Base-by-base conservation (phyloP, 371 early-diverging fungal genomes). In the Rhizopus stolonifer region DNA sequence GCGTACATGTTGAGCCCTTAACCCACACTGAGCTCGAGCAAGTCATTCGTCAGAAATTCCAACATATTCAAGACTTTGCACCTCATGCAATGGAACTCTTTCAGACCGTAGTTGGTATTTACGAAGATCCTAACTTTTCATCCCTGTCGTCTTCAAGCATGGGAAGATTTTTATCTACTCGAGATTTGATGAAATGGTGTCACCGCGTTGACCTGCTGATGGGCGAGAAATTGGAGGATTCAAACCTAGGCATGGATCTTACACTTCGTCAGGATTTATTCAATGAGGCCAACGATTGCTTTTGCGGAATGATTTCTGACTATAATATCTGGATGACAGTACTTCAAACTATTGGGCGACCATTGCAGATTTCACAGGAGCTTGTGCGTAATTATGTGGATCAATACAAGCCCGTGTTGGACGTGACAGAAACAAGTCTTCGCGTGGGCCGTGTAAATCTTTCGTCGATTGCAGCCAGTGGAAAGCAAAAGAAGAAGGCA, bases 131-230 rank as follows among this genome's bases (percentile, higher is more conserved):
- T 14, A 62, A 74, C 19, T 74, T 77, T 45, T 73, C 82, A 2
- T 57, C 74, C 0, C 43, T 75, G 5, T 65, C 79, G 3, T 68
- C 78, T 23, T 81, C 73, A 4, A 77, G 81, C 46, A 83, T 80
- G 67, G 81, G 82, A 18, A 67, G 85, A 8, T 77, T 74, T 33
- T 71, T 84, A 4, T 81, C 83, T 0, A 68, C 85, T 0, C 79
- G 93, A 32, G 93, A 92, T 69, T 69, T 94, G 31, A 83, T 94
- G 79, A 92, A 92, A 61, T 94, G 93, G 93, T 91, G 92, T 60
- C 59, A 74, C 7, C 86, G 94, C 57, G 78, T 90, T 38, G 73
- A 82, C 17, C 58, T 72, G 10, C 52, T 81, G 19, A 48, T 80
- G 4, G 65, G 75, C 0, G 60, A 63, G 6, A 64, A 75, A 53